A percentile compares a stretch with the other conserved stretches of the same genome.
Evolutionary conservation across 163 green algal genomes (phyloP).

Genomic region (Volvox carteri): DNA sequence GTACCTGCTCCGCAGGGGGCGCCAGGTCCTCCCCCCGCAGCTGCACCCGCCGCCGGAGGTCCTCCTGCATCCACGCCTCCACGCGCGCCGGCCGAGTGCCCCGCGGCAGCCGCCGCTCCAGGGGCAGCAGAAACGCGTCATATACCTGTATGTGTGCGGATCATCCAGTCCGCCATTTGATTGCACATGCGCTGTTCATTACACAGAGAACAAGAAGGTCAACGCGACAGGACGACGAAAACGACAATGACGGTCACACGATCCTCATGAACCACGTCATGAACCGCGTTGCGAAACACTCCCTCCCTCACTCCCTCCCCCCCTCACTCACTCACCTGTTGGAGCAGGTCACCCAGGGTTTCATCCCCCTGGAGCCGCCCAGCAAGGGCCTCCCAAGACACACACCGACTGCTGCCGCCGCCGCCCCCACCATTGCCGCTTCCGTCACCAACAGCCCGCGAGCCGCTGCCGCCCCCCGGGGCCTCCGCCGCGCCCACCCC

Average conservation of each 20-base stretch:
- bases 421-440: background rate
- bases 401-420: background rate
- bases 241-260: no score
- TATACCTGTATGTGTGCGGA: conserved; percentile 30
- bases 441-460: no score
- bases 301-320: no score
- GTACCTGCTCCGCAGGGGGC: conserved; percentile 22
- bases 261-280: no score
- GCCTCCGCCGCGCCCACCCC: no score
- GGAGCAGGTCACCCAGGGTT: background rate
- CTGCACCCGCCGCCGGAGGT: conserved; percentile 1
- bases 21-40: background rate
- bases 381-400: conserved; percentile 5
- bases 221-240: no score
- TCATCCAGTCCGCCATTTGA: background rate
- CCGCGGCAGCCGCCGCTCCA: conserved; percentile 25
- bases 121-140: conserved; percentile 28
- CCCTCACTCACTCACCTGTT: background rate
- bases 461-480: background rate
- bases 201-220: no score
- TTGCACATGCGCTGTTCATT: no score
- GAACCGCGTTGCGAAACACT: no score
- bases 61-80: conserved; percentile 20
- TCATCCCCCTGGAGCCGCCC: background rate
- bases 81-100: conserved; percentile 9